A percentile compares a stretch with the other conserved stretches of the same genome.
Evolutionary conservation across 1,284 basidiomycete species (phyloP).

Genomic region (Kalmanozyma brasiliensis): DNA sequence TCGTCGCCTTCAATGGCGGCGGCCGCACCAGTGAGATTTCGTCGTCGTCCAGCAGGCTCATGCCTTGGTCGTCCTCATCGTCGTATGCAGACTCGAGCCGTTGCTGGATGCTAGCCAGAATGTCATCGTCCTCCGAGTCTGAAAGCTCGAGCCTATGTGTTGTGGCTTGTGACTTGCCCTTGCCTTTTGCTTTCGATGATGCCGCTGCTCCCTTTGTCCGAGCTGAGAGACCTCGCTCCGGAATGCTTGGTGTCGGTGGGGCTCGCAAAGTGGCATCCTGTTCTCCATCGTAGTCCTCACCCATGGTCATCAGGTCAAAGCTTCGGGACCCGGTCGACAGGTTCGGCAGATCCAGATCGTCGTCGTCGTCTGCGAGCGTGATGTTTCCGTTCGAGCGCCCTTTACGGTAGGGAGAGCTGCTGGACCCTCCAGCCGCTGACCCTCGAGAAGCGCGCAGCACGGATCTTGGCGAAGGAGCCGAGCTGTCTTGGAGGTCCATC

Average conservation of each 20-base stretch:
- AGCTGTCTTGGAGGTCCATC: constrained; percentile 55
- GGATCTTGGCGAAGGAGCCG: constrained; percentile 41
- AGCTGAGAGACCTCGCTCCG: constrained; percentile 21
- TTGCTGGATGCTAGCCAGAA: constrained; percentile 15
- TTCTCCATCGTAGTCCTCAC: constrained; percentile 57
- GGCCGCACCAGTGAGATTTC: constrained; percentile 15
- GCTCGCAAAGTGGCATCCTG: constrained; percentile 18
- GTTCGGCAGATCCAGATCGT: constrained; percentile 33
- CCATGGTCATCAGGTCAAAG: constrained; percentile 52
- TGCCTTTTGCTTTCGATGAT: constrained; percentile 10
- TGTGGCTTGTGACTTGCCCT: constrained; percentile 18
- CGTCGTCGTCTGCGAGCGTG: constrained; percentile 67
- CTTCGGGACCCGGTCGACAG: constrained; percentile 50
- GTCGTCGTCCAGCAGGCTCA: constrained; percentile 11
- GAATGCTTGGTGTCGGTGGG: constrained; percentile 9
- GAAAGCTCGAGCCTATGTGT: constrained; percentile 13
- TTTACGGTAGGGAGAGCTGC: constrained; percentile 17
- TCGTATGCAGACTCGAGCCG: constrained; percentile 15
- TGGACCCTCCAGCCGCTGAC: constrained; percentile 32
- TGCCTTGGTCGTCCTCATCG: constrained; percentile 11
- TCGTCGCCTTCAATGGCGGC: constrained; percentile 1
- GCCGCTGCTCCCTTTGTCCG: constrained; percentile 11
- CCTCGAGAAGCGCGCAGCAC: constrained; percentile 24
- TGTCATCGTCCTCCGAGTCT: constrained; percentile 40
- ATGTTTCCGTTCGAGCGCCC: constrained; percentile 18